Evolutionary conservation across 805 yeast genomes (phyloP).

Genomic region (Candida ponderosae): DNA sequence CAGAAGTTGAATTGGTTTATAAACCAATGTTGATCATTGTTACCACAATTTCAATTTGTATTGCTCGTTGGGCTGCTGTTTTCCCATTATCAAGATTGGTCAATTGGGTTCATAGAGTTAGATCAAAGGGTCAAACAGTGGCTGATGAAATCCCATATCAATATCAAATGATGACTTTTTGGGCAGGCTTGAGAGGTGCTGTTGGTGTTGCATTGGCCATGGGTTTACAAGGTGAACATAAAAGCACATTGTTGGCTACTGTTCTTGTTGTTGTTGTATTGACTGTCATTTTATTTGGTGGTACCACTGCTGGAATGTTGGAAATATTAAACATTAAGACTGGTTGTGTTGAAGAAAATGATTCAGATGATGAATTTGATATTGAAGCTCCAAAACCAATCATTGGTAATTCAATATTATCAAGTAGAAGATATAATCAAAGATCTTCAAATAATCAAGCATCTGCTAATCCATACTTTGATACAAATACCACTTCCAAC

Average conservation of each 20-base stretch:
- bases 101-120: constrained; percentile 67
- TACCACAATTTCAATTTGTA: constrained; percentile 83
- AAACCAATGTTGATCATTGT: constrained; percentile 89
- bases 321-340: constrained; percentile 90
- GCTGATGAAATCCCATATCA: constrained; percentile 91
- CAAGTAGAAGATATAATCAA: constrained; percentile 11
- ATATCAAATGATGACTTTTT: constrained; percentile 97
- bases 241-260: constrained; percentile 83
- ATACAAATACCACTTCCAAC: constrained; percentile 12
- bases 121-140: constrained; percentile 39
- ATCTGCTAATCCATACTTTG: constrained; percentile 19
- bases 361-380: constrained; percentile 92
- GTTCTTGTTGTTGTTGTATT: constrained; percentile 94
- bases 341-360: constrained; percentile 78
- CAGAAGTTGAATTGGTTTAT: constrained; percentile 92
- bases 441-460: neutral
- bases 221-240: constrained; percentile 93
- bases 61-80: constrained; percentile 95
- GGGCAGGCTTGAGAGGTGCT: constrained; percentile 99
- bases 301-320: constrained; percentile 97
- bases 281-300: constrained; percentile 94
- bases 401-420: constrained; percentile 8
- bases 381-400: constrained; percentile 56
- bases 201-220: constrained; percentile 98
- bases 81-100: constrained; percentile 85